These are phyloP conservation scores for Acanthamoeba triangularis DNA, from an alignment of 208 protist genomes.

Conservation along the genomic window DNA sequence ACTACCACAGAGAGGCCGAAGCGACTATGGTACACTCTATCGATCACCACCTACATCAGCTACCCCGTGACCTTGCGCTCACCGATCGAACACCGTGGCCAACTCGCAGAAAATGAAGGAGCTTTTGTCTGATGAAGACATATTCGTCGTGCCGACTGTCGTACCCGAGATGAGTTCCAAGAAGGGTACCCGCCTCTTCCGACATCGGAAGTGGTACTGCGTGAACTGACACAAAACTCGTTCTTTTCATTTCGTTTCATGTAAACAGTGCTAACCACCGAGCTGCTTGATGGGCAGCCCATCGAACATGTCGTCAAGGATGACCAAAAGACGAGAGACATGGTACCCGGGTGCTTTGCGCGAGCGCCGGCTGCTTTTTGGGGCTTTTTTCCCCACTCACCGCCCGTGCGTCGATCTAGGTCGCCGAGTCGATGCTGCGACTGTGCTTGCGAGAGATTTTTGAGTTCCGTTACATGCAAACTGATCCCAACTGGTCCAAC, in stretches of 20 bases:
- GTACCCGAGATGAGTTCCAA: slow-evolving; percentile 4
- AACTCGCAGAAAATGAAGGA: slow-evolving; percentile 67
- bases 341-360: not conserved
- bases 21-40: slow-evolving; percentile 48
- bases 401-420: slow-evolving; percentile 41
- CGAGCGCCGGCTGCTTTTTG: not conserved
- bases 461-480: slow-evolving; percentile 98
- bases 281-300: slow-evolving; percentile 86
- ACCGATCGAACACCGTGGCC: too few relatives aligned
- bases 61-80: too few relatives aligned
- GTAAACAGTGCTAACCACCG: slow-evolving; percentile 84
- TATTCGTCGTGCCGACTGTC: slow-evolving; percentile 39
- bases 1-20: slow-evolving; percentile 86
- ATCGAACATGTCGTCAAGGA: slow-evolving; percentile 83
- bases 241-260: not conserved
- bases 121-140: slow-evolving; percentile 79
- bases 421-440: slow-evolving; percentile 93
- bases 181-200: not conserved
- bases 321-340: slow-evolving; percentile 86
- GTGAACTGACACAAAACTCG: not conserved
- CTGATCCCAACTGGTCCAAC: slow-evolving; percentile 98
- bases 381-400: not conserved
- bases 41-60: not conserved
- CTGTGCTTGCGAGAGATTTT: slow-evolving; percentile 96
- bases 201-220: not conserved